Evolutionary conservation across 176 grass and related monocot genomes (phyloP), one percentile per base, ranked within the genome.

Genomic region (Oropetium thomaeum): DNA sequence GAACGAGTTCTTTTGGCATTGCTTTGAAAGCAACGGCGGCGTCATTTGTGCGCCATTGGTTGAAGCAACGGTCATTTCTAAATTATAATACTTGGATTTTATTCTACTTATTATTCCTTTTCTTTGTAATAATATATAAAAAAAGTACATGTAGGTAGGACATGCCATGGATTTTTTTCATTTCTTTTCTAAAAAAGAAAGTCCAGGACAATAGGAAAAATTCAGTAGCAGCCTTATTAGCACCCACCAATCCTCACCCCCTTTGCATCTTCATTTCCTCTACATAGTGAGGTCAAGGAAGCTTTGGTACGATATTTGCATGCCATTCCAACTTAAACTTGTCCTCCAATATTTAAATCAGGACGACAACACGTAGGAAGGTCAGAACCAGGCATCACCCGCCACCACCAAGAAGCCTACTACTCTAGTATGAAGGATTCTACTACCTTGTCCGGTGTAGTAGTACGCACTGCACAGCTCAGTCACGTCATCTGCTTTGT

Each of bases 21-120:
- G 35, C 12, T 47, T 42, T 38, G 72, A 83, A 69, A 83, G 81
- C 62, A 59, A 76, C 81, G 1, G n/a, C 52, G 17, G 42, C 31
- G 53, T 38, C 60, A 61, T 35, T 27, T 51, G 30, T 30, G 19
- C 5, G 0, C 44, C 6, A 4, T 23, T 9, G 26, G 51, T 37
- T n/a, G 25, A 25, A 2, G 20, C 8, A 5, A 5, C 7, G 49
- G 10, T 8, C 38, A 22, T 44, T 74, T 42, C 15, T 74, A n/a
- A 6, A 10, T 58, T 54, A 14, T 16, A n/a, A n/a, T n/a, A n/a
- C n/a, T n/a, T n/a, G n/a, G n/a, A n/a, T n/a, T n/a, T n/a, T n/a
- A n/a, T n/a, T n/a, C n/a, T n/a, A n/a, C n/a, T n/a, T 44, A 16
- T 44, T 11, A 16, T 44, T 49, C 1, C 1, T 49, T 20, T 49